Conservation (phyloP, 208 protist genomes). For the Naegleria lovaniensis region DNA sequence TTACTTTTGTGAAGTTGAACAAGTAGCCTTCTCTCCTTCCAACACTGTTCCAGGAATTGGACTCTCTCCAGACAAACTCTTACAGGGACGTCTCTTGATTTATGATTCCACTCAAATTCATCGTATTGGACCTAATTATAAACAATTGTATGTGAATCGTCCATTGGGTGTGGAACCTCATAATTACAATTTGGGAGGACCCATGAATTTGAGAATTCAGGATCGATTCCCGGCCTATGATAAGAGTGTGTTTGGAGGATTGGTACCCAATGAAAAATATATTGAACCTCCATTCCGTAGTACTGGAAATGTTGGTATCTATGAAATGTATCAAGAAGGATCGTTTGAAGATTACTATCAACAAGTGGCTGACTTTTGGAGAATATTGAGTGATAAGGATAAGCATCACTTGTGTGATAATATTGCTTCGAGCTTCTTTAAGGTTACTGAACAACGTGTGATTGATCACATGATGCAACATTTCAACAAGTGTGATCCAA, state of each 20-base stretch:
- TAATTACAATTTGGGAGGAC: neutral
- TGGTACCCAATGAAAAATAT: neutral
- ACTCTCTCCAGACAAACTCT: conserved; percentile 43
- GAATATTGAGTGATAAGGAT: neutral
- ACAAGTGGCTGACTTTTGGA: neutral
- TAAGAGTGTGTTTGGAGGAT: neutral
- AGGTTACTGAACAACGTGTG: neutral
- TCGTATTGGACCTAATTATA: conserved; percentile 61
- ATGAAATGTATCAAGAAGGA: neutral
- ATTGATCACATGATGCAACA: neutral
- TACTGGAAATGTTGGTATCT: neutral
- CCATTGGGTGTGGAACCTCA: neutral
- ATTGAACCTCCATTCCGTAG: neutral
- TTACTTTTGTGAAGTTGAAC: conserved; percentile 70
- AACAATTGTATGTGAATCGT: conserved; percentile 59
- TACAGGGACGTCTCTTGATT: conserved; percentile 63
- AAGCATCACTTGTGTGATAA: neutral
- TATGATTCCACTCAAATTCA: conserved; percentile 63
- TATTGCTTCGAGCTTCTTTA: neutral
- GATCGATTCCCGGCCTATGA: neutral
- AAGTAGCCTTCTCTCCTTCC: conserved; percentile 56
- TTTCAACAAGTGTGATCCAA: neutral
- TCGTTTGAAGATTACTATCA: neutral
- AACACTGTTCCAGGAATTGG: conserved; percentile 64
- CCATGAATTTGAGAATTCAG: neutral